phyloP scores from a whole-genome alignment of 345 rosid species.

The Dimocarpus longan region DNA sequence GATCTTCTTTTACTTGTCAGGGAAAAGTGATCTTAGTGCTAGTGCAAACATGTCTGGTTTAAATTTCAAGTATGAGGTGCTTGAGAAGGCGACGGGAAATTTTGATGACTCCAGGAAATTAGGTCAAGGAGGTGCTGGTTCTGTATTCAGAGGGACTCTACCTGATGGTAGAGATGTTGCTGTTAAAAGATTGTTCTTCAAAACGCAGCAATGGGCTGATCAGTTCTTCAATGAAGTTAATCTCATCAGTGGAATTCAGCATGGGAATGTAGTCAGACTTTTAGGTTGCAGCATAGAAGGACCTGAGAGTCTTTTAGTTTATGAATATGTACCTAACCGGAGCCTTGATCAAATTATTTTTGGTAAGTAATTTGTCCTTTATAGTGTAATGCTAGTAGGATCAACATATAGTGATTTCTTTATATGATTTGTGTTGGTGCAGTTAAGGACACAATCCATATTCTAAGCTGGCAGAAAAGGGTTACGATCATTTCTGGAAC shows the following conservation, averaged over 20 bases:
- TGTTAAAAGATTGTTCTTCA: slow-evolving; percentile 68
- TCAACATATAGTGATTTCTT: background rate
- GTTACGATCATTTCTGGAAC: slow-evolving; percentile 59
- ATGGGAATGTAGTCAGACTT: slow-evolving; percentile 67
- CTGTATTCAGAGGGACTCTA: slow-evolving; percentile 75
- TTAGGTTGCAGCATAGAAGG: slow-evolving; percentile 92
- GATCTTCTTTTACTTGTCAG: slow-evolving; percentile 16
- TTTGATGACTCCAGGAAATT: slow-evolving; percentile 64
- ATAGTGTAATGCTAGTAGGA: background rate
- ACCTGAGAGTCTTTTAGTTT: slow-evolving; percentile 80
- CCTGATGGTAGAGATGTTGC: slow-evolving; percentile 70
- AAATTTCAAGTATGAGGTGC: slow-evolving; percentile 63
- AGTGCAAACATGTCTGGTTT: slow-evolving; percentile 25
- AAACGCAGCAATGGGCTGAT: slow-evolving; percentile 71
- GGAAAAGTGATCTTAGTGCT: slow-evolving; percentile 2
- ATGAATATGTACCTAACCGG: slow-evolving; percentile 73
- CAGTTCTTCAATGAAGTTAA: slow-evolving; percentile 85
- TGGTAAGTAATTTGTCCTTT: slow-evolving; percentile 27
- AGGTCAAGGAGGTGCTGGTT: slow-evolving; percentile 83
- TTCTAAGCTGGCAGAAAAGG: slow-evolving; percentile 69
- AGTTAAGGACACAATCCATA: slow-evolving; percentile 50
- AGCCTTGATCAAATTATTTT: slow-evolving; percentile 80
- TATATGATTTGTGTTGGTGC: slow-evolving; percentile 15
- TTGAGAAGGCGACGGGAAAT: slow-evolving; percentile 68
- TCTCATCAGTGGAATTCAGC: slow-evolving; percentile 62